phyloP scores from a whole-genome alignment of 1,139 yeast genomes.

The Saccharomyces hybrid region DNA sequence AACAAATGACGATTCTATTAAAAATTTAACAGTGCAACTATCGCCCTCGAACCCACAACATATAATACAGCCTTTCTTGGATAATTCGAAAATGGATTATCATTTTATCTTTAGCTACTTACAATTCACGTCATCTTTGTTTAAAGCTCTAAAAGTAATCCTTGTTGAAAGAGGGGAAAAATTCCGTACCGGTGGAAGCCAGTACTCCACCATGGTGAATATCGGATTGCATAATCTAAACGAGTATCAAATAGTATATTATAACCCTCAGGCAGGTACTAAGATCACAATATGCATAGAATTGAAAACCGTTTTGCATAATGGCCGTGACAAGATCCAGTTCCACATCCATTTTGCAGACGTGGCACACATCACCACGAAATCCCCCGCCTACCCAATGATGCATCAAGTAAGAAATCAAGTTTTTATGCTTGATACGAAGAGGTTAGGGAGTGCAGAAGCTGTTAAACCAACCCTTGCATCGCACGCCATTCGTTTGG shows the following conservation, averaged over 20 bases:
- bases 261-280: slow-evolving; percentile 21
- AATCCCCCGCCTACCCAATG: slow-evolving; percentile 24
- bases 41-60: slow-evolving; percentile 31
- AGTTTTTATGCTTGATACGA: slow-evolving; percentile 24
- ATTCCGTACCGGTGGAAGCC: slow-evolving; percentile 1
- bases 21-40: slow-evolving; percentile 26
- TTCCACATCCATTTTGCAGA: slow-evolving; percentile 27
- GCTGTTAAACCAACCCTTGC: slow-evolving; percentile 3
- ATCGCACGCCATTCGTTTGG: slow-evolving; percentile 19
- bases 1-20: slow-evolving; percentile 24
- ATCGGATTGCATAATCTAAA: slow-evolving; percentile 28
- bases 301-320: slow-evolving; percentile 23
- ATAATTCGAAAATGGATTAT: slow-evolving; percentile 24
- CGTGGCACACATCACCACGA: slow-evolving; percentile 26
- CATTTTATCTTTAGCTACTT: slow-evolving; percentile 31
- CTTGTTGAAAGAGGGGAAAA: slow-evolving; percentile 11
- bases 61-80: slow-evolving; percentile 30
- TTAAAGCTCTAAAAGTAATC: slow-evolving; percentile 21
- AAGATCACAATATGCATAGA: slow-evolving; percentile 27
- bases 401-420: slow-evolving; percentile 26
- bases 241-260: slow-evolving; percentile 26
- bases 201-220: slow-evolving; percentile 15
- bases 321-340: slow-evolving; percentile 20
- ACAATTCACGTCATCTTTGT: slow-evolving; percentile 31
- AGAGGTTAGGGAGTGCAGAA: slow-evolving; percentile 4